These are phyloP conservation scores for Beauveria brongniartii DNA, from an alignment of 2,329 filamentous ascomycete species.

Conservation along the genomic window DNA sequence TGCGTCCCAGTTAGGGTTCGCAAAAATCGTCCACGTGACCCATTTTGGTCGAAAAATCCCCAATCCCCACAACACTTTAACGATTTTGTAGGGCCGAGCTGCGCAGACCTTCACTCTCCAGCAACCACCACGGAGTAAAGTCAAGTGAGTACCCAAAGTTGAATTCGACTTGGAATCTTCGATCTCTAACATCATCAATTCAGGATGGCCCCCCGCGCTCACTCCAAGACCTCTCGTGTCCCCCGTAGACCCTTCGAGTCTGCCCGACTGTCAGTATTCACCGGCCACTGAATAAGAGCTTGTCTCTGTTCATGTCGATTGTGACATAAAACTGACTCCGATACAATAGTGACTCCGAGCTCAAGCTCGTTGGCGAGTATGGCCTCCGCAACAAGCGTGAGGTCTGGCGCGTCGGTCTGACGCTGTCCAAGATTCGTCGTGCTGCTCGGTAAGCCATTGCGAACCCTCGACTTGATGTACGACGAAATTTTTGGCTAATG, in stretches of 20 bases:
- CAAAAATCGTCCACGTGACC: conserved; percentile 21
- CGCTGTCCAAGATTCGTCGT: conserved; percentile 99
- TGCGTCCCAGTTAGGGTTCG: conserved; percentile 26
- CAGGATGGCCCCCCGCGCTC: conserved; percentile 49
- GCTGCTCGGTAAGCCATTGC: conserved; percentile 73
- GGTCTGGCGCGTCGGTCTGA: conserved; percentile 99
- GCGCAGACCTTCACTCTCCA: conserved; percentile 16
- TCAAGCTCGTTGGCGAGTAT: conserved; percentile 99
- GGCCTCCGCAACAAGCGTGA: conserved; percentile 99
- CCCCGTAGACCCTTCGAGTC: conserved; percentile 97
- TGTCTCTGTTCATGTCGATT: conserved; percentile 95
- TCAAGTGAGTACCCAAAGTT: conserved; percentile 27
- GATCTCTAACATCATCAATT: conserved; percentile 21
- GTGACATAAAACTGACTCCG: conserved; percentile 62
- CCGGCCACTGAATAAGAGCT: conserved; percentile 98
- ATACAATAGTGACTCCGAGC: conserved; percentile 81
- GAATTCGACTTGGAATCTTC: conserved; percentile 11
- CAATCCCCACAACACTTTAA: conserved; percentile 25
- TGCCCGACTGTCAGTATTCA: conserved; percentile 96
- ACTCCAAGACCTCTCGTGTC: conserved; percentile 99
- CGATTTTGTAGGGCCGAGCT: conserved; percentile 17
- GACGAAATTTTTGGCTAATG: background rate
- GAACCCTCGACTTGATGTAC: background rate
- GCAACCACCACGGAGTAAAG: conserved; percentile 30
- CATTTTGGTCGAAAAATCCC: conserved; percentile 19